A percentile compares a stretch with the other conserved stretches of the same genome.
Evolutionary conservation across 2,329 filamentous ascomycete genomes (phyloP).

Genomic region (Erysiphe pulchra): DNA sequence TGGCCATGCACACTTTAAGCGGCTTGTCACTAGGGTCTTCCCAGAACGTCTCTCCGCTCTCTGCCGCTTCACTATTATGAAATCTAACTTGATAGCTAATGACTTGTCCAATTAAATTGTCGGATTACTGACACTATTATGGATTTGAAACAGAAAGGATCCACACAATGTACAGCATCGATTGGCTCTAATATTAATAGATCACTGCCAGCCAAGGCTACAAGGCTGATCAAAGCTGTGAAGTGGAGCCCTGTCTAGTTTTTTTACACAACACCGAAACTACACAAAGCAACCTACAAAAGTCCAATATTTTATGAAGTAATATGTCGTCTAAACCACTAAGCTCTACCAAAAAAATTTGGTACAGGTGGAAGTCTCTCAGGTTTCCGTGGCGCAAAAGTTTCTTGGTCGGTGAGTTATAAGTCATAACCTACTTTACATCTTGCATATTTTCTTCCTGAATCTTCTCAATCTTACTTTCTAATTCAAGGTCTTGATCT

Average conservation of each 20-base stretch:
- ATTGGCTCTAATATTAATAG: too few relatives aligned
- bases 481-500: constrained; percentile 29
- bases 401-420: constrained; percentile 29
- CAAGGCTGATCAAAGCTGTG: too few relatives aligned
- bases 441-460: not conserved
- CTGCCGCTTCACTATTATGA: too few relatives aligned
- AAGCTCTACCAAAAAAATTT: constrained; percentile 14
- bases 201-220: not conserved
- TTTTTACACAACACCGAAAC: not conserved
- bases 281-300: not conserved
- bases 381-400: constrained; percentile 36
- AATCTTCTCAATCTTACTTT: not conserved
- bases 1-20: too few relatives aligned
- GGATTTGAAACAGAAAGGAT: too few relatives aligned
- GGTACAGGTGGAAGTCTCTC: constrained; percentile 36
- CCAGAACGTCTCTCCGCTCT: too few relatives aligned
- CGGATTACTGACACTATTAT: too few relatives aligned
- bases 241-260: not conserved
- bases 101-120: too few relatives aligned
- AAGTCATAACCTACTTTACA: not conserved
- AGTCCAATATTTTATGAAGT: not conserved
- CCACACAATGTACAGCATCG: too few relatives aligned
- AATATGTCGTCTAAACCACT: constrained; percentile 7
- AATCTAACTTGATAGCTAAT: too few relatives aligned
- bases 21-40: too few relatives aligned